A percentile compares a stretch with the other conserved stretches of the same genome.
These are phyloP conservation scores for Xylaria palmicola DNA, from an alignment of 495 filamentous ascomycete genomes.

Conservation along the genomic window DNA sequence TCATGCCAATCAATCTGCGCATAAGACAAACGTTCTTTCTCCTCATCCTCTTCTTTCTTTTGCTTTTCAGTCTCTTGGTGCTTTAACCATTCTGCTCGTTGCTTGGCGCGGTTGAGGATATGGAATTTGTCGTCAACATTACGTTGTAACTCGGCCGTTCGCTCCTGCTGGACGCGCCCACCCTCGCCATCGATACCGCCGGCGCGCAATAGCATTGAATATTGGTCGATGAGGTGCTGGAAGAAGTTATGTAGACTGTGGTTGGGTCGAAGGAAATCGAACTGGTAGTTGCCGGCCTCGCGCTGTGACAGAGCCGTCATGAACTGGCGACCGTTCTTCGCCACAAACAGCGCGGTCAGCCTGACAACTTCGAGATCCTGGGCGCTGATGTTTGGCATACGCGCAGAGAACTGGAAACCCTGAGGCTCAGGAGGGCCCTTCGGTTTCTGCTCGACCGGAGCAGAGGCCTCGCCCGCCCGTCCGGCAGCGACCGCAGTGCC, in stretches of 20 bases:
- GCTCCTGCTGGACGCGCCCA: conserved; percentile 64
- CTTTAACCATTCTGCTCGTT: conserved; percentile 83
- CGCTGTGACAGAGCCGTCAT: conserved; percentile 84
- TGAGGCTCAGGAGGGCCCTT: conserved; percentile 85
- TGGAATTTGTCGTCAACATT: conserved; percentile 78
- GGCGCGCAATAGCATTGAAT: conserved; percentile 74
- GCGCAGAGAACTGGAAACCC: conserved; percentile 89
- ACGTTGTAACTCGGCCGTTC: conserved; percentile 70
- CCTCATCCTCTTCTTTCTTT: conserved; percentile 84
- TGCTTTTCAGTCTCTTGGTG: conserved; percentile 82
- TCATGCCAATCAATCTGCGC: conserved; percentile 98
- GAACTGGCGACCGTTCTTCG: conserved; percentile 85
- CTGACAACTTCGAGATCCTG: conserved; percentile 92
- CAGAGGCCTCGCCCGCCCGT: conserved; percentile 61
- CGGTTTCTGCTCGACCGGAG: conserved; percentile 59
- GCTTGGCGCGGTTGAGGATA: conserved; percentile 74
- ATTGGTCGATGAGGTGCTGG: conserved; percentile 87
- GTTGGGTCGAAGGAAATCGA: conserved; percentile 93
- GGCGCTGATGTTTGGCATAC: conserved; percentile 96
- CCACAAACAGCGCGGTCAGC: conserved; percentile 85
- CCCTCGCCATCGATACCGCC: conserved; percentile 67
- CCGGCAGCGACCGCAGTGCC: conserved; percentile 81
- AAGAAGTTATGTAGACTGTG: conserved; percentile 96
- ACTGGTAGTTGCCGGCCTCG: conserved; percentile 90
- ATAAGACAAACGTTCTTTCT: conserved; percentile 80